Evolutionary conservation across 257 asterid species (phyloP).

Genomic region (Asclepias syriaca): DNA sequence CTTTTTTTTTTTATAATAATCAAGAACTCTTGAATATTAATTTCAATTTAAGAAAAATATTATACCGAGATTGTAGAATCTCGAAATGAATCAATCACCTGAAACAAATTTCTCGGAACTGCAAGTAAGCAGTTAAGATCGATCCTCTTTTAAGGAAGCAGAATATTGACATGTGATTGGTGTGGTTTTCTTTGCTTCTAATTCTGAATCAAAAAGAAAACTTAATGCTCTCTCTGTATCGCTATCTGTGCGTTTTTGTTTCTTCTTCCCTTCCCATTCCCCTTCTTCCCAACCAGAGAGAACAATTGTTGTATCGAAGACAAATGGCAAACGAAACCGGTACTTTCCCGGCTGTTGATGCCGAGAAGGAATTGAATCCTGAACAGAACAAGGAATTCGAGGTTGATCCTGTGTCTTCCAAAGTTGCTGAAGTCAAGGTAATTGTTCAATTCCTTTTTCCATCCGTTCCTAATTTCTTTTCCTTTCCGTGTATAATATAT

Average conservation of each 20-base stretch:
- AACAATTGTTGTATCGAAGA: not conserved
- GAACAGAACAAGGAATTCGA: conserved; percentile 38
- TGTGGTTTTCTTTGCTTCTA: conserved; percentile 20
- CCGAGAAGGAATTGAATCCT: conserved; percentile 51
- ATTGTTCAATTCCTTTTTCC: not conserved
- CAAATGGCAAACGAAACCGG: conserved; percentile 41
- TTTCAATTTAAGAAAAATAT: no score
- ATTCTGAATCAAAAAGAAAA: conserved; percentile 1
- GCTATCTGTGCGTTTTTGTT: not conserved
- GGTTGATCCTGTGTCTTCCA: conserved; percentile 57
- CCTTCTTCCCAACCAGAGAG: not conserved
- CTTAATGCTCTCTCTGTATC: not conserved
- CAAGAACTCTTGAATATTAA: no score
- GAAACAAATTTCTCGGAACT: conserved; percentile 21
- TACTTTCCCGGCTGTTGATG: conserved; percentile 58
- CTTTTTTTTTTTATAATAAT: not conserved
- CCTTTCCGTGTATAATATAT: not conserved
- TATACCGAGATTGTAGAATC: not conserved
- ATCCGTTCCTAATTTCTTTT: not conserved
- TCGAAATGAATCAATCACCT: not conserved
- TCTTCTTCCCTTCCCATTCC: not conserved
- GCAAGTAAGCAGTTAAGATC: conserved; percentile 46
- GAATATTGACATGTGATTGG: conserved; percentile 42
- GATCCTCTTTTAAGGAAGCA: conserved; percentile 50
- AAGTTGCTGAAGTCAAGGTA: conserved; percentile 48